Base-by-base conservation (phyloP, 169 alveolate genomes). In the Cyclospora cayetanensis region DNA sequence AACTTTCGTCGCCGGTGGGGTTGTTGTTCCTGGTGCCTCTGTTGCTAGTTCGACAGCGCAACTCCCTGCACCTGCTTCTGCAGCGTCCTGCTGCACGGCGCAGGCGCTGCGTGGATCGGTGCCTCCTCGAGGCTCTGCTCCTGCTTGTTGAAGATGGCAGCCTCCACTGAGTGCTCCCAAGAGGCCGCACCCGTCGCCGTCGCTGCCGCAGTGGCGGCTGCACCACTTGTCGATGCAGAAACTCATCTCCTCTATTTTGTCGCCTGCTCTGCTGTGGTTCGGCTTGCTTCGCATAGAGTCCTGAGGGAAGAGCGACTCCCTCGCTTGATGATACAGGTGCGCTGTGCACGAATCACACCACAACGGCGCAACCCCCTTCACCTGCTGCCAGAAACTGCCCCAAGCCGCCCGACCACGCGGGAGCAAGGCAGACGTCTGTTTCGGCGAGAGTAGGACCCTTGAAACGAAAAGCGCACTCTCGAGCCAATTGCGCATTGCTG, bases 251-350 rank as follows among this genome's bases (percentile, higher is more conserved):
- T 83, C 91, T 20, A 83, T 34, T 43, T 83, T 83, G 34, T 83
- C 91, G 31, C 91, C 91, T 20, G 91, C 91, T n/a, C 91, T 42
- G 39, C 60, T 83, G 35, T 18, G 15, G 43, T 83, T 60, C 43
- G 46, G 60, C 66, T 27, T 39, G 66, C 82, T 60, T n/a, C 66
- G 41, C 52, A 12, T 4, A 4, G 72, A 55, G 50, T 83, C 91
- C 37, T 53, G 91, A 35, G 91, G 80, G 60, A 83, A 83, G 66
- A 83, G 29, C 1, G 46, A 20, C 0, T 55, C 68, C 0, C 91
- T 20, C 39, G 80, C 91, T 7, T 42, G 55, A 4, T 68, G 9
- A 43, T 83, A 83, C 0, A 83, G 65, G 7, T 63, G 74, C 3
- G n/a, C n/a, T n/a, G n/a, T n/a, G n/a, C n/a, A n/a, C n/a, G n/a